These are phyloP conservation scores for Turnera subulata DNA, from an alignment of 345 rosid genomes.

Conservation along the genomic window DNA sequence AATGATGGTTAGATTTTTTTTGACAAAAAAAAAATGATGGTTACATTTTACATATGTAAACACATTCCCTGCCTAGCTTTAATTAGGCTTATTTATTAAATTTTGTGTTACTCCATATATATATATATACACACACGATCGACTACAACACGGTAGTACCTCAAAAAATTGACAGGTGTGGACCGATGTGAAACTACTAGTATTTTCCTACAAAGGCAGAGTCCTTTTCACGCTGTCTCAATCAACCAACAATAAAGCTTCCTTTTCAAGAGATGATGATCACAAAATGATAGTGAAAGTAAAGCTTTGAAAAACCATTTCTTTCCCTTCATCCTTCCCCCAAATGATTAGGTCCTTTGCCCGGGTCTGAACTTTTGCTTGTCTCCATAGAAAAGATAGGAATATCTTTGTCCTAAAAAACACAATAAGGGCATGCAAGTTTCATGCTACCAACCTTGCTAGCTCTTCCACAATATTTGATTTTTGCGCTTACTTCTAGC, in stretches of 20 bases:
- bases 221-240: conserved; percentile 2
- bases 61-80: no score
- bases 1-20: no score
- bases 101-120: no score
- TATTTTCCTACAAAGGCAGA: no score
- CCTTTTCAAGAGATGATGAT: conserved; percentile 40
- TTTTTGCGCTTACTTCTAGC: no score
- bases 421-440: background rate
- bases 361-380: conserved; percentile 4
- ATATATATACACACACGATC: no score
- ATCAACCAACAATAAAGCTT: conserved; percentile 36
- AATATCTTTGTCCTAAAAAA: background rate
- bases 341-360: conserved; percentile 30
- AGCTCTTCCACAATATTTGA: no score
- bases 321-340: conserved; percentile 33
- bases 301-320: conserved; percentile 27
- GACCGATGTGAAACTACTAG: no score
- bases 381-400: conserved; percentile 13
- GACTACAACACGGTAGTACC: no score
- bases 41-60: no score
- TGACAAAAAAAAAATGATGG: no score
- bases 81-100: no score
- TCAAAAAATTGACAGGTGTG: background rate
- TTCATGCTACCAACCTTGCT: conserved; percentile 1
- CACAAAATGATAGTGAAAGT: conserved; percentile 31